phyloP scores from a whole-genome alignment of 192 early-diverging fungal species.

The Pilaira anomala region DNA sequence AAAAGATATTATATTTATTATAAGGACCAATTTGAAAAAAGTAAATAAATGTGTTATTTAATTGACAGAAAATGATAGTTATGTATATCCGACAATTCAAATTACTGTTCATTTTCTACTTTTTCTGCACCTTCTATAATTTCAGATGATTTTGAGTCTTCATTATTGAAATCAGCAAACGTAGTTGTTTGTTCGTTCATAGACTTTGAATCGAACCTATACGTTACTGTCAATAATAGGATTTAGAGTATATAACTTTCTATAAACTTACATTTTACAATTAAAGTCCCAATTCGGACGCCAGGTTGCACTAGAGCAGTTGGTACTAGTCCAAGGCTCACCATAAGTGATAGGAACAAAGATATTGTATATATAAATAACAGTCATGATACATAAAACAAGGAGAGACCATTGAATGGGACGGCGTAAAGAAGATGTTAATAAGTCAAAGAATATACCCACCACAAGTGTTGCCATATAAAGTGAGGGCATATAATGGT shows the following conservation, averaged over 20 bases:
- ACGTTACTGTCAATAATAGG: background rate
- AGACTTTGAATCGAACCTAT: background rate
- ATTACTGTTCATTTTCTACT: background rate
- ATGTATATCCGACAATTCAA: background rate
- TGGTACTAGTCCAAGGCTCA: slow-evolving; percentile 5
- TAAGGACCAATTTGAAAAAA: too few species aligned
- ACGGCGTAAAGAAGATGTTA: slow-evolving; percentile 59
- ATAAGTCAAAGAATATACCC: slow-evolving; percentile 74
- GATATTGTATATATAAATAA: slow-evolving; percentile 62
- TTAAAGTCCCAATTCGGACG: slow-evolving; percentile 62
- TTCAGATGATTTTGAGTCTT: too few species aligned
- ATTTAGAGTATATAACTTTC: background rate
- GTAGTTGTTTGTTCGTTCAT: too few species aligned
- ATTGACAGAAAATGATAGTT: too few species aligned
- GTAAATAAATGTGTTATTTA: too few species aligned
- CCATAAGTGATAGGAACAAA: slow-evolving; percentile 67
- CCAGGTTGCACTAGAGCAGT: slow-evolving; percentile 39
- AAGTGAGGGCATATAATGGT: slow-evolving; percentile 95
- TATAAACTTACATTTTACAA: slow-evolving; percentile 22
- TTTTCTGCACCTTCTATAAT: background rate
- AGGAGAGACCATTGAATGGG: slow-evolving; percentile 47
- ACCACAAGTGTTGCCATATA: slow-evolving; percentile 81
- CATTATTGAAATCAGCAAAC: too few species aligned
- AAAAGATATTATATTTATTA: too few species aligned
- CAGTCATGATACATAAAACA: slow-evolving; percentile 51